Evolutionary conservation across 1,139 yeast species (phyloP), one percentile per base, ranked within the genome.

Genomic region (Kazachstania sp.): DNA sequence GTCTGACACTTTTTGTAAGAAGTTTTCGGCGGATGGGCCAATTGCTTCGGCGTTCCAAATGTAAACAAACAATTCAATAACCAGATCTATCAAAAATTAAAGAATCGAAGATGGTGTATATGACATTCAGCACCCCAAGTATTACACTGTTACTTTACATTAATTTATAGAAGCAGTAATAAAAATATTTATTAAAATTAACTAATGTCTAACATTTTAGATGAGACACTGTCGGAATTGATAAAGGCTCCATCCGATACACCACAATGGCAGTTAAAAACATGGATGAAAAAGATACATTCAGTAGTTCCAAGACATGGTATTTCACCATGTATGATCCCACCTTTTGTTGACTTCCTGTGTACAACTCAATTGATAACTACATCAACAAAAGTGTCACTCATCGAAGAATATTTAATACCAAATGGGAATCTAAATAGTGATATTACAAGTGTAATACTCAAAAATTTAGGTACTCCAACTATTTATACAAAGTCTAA

Each of bases 401-500:
- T 68, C 9, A 49, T 71, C 0, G 54, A 59, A 9, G 55, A 60
- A 3, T 60, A 56, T 38, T 49, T 71, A 31, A 50, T 64, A 13
- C 73, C 74, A 16, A 60, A 60, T 31, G 66, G 57, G 3, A 52
- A 49, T 5, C 52, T 71, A 15, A 57, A 64, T 8, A 52, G 53
- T 19, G 55, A 51, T 1, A 53, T 58, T 2, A 60, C 68, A 0
- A 43, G 61, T n/a, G 51, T 51, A 7, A 59, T 72, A 4, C 46
- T 65, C 11, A 60, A 63, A 9, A 51, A 60, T 41, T 48, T 71
- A 8, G 72, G 73, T 0, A 57, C 60, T 4, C 51, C 54, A 3
- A 54, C 66, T 0, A 45, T 48, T 2, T 29, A 52, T 51, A 4
- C 52, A 48, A 15, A 59, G 49, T 45, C 47, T 45, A 13, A 19